phyloP scores from a whole-genome alignment of 1,284 basidiomycete genomes.

The Sanghuangporus sanghuang region DNA sequence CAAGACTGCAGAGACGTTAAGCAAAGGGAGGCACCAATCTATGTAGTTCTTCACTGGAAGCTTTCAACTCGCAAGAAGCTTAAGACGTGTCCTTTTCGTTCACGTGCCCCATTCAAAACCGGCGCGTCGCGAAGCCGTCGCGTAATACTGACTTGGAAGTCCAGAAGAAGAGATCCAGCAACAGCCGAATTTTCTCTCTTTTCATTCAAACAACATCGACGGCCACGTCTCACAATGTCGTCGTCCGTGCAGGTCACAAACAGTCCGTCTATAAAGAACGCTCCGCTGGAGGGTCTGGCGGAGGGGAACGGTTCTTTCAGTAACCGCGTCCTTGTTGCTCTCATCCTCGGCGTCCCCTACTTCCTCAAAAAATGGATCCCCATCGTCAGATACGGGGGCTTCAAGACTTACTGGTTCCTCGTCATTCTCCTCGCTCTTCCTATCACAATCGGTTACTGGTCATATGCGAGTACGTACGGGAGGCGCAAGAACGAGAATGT shows the following conservation, averaged over 20 bases:
- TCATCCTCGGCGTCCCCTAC: conserved; percentile 77
- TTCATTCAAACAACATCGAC: conserved; percentile 1
- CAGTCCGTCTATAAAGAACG: conserved; percentile 73
- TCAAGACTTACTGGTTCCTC: conserved; percentile 83
- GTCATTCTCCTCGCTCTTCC: conserved; percentile 74
- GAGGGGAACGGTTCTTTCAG: conserved; percentile 86
- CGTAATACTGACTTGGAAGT: background rate
- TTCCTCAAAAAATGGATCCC: conserved; percentile 76
- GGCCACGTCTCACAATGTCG: conserved; percentile 31
- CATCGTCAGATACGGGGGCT: conserved; percentile 70
- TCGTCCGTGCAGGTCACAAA: conserved; percentile 47
- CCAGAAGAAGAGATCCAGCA: background rate
- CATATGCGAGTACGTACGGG: conserved; percentile 79
- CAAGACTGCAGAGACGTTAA: background rate
- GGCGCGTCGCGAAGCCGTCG: conserved; percentile 9
- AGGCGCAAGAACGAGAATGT: conserved; percentile 85
- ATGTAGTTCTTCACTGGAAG: background rate
- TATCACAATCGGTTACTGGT: conserved; percentile 87
- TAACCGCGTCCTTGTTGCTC: conserved; percentile 74
- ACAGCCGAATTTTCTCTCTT: background rate
- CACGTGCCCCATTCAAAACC: background rate
- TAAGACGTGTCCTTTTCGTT: conserved; percentile 1
- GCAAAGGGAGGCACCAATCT: background rate
- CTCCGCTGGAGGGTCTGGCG: conserved; percentile 75
- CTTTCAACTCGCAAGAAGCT: background rate